These are phyloP conservation scores for Waitea zeae DNA, from an alignment of 1,284 basidiomycete genomes.

Conservation along the genomic window DNA sequence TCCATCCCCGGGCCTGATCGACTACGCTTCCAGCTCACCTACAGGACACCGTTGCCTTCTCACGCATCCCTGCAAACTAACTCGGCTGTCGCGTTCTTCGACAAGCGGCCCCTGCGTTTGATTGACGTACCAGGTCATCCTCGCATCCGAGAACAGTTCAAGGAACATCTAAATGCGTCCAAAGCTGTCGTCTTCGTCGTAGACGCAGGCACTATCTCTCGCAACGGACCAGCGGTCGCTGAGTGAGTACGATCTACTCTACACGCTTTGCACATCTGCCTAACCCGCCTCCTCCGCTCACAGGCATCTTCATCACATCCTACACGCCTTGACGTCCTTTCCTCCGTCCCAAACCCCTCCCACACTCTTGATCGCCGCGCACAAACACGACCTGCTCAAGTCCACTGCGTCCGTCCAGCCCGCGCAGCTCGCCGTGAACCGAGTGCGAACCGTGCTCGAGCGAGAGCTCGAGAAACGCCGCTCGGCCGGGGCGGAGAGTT, in stretches of 20 bases:
- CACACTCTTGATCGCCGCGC: conserved; percentile 45
- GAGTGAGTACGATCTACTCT: conserved; percentile 40
- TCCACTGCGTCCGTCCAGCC: conserved; percentile 21
- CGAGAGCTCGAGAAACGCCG: conserved; percentile 65
- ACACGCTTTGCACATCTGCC: neutral
- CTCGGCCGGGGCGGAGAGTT: conserved; percentile 37
- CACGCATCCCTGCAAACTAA: conserved; percentile 65
- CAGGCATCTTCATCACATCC: conserved; percentile 54
- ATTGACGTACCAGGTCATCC: conserved; percentile 69
- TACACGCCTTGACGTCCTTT: conserved; percentile 51
- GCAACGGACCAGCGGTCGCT: conserved; percentile 53
- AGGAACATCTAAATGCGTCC: conserved; percentile 38
- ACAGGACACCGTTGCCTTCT: conserved; percentile 40
- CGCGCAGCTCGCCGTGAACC: conserved; percentile 39
- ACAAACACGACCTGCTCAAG: conserved; percentile 58
- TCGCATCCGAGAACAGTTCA: conserved; percentile 53
- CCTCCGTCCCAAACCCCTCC: conserved; percentile 50
- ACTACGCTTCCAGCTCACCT: conserved; percentile 38
- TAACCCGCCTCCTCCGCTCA: neutral
- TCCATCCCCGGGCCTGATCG: neutral
- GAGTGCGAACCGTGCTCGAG: conserved; percentile 59
- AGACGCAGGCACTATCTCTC: conserved; percentile 55
- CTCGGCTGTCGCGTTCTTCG: conserved; percentile 25
- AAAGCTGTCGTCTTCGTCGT: conserved; percentile 59
- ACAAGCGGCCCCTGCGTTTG: conserved; percentile 26